Conservation (phyloP, 495 filamentous ascomycete species). For the Daldinia vernicosa region DNA sequence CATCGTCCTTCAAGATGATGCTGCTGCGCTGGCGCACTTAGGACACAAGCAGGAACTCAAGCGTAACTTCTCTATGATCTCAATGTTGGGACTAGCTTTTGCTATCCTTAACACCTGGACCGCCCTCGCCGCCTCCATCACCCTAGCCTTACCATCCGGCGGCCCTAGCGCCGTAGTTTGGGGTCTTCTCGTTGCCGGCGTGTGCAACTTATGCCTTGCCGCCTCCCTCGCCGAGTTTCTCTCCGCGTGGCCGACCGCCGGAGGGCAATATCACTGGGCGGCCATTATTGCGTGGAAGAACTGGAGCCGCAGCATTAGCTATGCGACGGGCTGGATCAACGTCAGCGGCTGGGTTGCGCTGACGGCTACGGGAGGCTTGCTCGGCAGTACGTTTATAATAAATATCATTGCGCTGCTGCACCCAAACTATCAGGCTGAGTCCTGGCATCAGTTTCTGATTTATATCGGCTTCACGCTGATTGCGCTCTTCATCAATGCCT, state of each 20-base stretch:
- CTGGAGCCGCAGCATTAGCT: constrained; percentile 71
- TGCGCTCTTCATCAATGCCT: constrained; percentile 72
- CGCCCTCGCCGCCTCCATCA: constrained; percentile 62
- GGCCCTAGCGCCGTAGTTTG: constrained; percentile 64
- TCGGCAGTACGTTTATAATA: constrained; percentile 47
- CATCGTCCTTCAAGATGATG: constrained; percentile 49
- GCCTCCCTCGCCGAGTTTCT: constrained; percentile 77
- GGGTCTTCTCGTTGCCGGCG: constrained; percentile 73
- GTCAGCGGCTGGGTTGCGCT: constrained; percentile 73
- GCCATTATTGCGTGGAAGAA: constrained; percentile 67
- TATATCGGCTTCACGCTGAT: constrained; percentile 72
- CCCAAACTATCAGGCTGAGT: constrained; percentile 58
- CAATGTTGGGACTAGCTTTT: constrained; percentile 68
- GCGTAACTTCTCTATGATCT: constrained; percentile 65
- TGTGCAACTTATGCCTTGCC: constrained; percentile 77
- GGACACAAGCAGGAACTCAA: constrained; percentile 69
- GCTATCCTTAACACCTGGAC: constrained; percentile 70
- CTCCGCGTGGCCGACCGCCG: constrained; percentile 74
- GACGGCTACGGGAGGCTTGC: constrained; percentile 45
- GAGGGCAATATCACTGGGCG: constrained; percentile 81
- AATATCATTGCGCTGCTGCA: constrained; percentile 47
- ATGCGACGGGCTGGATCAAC: constrained; percentile 81
- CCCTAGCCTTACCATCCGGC: constrained; percentile 61
- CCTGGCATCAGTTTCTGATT: constrained; percentile 80
- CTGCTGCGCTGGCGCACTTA: constrained; percentile 62